These are phyloP conservation scores for Seiridium cupressi DNA, from an alignment of 2,329 filamentous ascomycete species.

Conservation along the genomic window DNA sequence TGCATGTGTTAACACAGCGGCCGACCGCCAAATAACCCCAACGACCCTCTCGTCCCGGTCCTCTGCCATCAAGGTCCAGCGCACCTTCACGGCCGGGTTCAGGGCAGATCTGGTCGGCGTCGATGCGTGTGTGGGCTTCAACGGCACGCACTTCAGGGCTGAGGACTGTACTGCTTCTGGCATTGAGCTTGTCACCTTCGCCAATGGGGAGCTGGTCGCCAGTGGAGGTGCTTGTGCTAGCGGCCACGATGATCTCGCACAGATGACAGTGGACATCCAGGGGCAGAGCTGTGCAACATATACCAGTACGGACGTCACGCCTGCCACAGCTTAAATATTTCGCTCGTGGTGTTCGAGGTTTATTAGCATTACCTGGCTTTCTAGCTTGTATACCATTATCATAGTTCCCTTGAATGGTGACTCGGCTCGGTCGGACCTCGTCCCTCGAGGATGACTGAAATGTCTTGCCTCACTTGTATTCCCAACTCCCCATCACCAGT, in stretches of 20 bases:
- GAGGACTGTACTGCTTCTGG: slow-evolving; percentile 28
- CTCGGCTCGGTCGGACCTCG: background rate
- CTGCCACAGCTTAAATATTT: slow-evolving; percentile 8
- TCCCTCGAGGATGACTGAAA: background rate
- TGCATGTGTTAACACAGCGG: slow-evolving; percentile 33
- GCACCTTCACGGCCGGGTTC: slow-evolving; percentile 34
- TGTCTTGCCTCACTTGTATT: background rate
- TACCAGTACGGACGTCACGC: slow-evolving; percentile 24
- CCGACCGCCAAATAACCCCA: slow-evolving; percentile 38
- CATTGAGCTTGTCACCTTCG: slow-evolving; percentile 24
- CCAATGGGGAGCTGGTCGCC: slow-evolving; percentile 23
- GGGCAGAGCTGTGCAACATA: slow-evolving; percentile 28
- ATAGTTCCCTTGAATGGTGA: background rate
- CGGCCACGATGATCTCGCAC: slow-evolving; percentile 30
- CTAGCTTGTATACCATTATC: background rate
- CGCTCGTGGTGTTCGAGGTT: too few species aligned
- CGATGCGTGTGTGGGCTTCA: slow-evolving; percentile 37
- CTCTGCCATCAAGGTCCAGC: slow-evolving; percentile 34
- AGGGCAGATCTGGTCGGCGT: slow-evolving; percentile 34
- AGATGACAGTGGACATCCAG: slow-evolving; percentile 26
- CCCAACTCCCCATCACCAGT: background rate
- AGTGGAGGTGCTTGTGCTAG: slow-evolving; percentile 30
- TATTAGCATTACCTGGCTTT: too few species aligned
- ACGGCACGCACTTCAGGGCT: slow-evolving; percentile 34
- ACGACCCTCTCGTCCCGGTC: slow-evolving; percentile 26